Evolutionary conservation across 83 land plant species (phyloP).

Genomic region (Thuja plicata): DNA sequence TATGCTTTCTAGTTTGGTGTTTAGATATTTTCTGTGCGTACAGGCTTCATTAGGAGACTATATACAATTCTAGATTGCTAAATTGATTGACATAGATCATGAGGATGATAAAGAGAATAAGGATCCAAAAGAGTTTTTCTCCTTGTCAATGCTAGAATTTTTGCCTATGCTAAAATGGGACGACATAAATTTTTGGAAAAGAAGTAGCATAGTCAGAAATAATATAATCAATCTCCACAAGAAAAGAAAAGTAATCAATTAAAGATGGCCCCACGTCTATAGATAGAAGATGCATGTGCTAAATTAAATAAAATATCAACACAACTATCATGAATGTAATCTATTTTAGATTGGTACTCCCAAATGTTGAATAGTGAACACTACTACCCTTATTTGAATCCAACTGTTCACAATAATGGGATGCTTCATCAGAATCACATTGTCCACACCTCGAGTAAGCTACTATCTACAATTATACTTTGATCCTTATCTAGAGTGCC

Average conservation of each 20-base stretch:
- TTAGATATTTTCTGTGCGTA: too few relatives aligned
- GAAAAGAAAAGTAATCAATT: too few relatives aligned
- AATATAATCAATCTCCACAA: not conserved
- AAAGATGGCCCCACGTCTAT: not conserved
- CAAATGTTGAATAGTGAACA: not conserved
- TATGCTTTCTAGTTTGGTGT: too few relatives aligned
- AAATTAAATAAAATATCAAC: too few relatives aligned
- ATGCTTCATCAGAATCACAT: not conserved
- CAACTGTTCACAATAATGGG: not conserved
- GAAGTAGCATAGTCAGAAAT: not conserved
- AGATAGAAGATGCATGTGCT: not conserved
- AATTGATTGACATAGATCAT: too few relatives aligned
- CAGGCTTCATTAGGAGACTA: too few relatives aligned
- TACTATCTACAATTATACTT: not conserved
- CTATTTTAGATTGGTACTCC: not conserved
- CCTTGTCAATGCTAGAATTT: too few relatives aligned
- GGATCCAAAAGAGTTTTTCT: too few relatives aligned
- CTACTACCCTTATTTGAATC: not conserved
- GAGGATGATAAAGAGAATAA: too few relatives aligned
- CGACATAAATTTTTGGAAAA: too few relatives aligned
- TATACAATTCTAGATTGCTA: too few relatives aligned
- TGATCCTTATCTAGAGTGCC: not conserved
- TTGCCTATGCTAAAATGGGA: too few relatives aligned
- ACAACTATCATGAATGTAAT: not conserved
- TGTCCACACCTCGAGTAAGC: not conserved